Evolutionary conservation across 192 early-diverging fungal species (phyloP).

Genomic region (Thamnidium elegans): DNA sequence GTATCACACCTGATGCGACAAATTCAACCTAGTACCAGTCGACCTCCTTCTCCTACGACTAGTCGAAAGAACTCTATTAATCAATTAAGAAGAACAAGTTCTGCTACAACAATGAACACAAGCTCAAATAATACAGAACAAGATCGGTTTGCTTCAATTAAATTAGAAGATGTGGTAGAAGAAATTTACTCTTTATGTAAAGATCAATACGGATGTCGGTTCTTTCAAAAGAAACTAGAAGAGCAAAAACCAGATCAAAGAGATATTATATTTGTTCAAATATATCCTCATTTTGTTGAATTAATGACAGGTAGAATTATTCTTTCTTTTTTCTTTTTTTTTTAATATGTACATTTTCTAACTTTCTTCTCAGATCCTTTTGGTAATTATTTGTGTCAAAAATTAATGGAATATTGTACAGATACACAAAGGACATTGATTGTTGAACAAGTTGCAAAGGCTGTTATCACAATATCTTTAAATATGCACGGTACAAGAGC

Average conservation of each 20-base stretch:
- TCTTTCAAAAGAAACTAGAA: constrained; percentile 81
- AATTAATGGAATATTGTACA: constrained; percentile 75
- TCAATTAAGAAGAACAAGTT: not conserved
- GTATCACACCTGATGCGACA: constrained; percentile 1
- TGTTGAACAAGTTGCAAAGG: constrained; percentile 65
- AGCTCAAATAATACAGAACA: constrained; percentile 21
- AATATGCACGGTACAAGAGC: constrained; percentile 93
- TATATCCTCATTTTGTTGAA: constrained; percentile 67
- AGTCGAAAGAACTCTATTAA: constrained; percentile 17
- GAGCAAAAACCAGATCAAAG: constrained; percentile 62
- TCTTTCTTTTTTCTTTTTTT: no score
- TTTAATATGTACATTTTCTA: no score
- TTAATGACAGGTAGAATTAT: constrained; percentile 87
- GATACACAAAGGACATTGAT: constrained; percentile 74
- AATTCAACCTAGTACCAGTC: not conserved
- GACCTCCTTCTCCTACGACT: not conserved
- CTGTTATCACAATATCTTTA: constrained; percentile 75
- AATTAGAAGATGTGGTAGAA: constrained; percentile 69
- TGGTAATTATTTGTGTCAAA: constrained; percentile 91
- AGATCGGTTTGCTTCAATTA: constrained; percentile 60
- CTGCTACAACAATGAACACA: not conserved
- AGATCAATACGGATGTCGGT: constrained; percentile 88
- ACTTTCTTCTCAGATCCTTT: constrained; percentile 65
- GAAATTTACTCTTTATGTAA: constrained; percentile 77
- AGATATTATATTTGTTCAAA: constrained; percentile 69